Evolutionary conservation across 495 filamentous ascomycete species (phyloP).

Genomic region (Annulohypoxylon moriforme): DNA sequence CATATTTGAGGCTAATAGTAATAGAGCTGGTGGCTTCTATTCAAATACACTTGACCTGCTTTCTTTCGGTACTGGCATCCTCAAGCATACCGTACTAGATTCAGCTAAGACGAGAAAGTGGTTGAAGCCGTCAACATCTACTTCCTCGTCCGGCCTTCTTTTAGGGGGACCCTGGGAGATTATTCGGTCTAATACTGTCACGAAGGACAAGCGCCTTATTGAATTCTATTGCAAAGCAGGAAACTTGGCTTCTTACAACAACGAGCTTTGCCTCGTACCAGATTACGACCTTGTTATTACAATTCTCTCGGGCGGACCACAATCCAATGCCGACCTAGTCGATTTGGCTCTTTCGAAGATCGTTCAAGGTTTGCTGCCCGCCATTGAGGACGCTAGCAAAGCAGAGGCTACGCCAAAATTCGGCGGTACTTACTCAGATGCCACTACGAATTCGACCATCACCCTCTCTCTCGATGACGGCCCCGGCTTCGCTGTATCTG

Average conservation of each 20-base stretch:
- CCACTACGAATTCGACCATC: conserved; percentile 55
- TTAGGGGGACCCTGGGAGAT: conserved; percentile 71
- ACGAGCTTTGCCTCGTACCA: conserved; percentile 59
- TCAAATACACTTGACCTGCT: conserved; percentile 66
- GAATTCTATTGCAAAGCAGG: conserved; percentile 69
- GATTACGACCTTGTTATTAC: conserved; percentile 65
- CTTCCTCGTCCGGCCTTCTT: conserved; percentile 54
- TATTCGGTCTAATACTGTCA: conserved; percentile 48
- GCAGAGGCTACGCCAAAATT: conserved; percentile 53
- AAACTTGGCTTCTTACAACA: conserved; percentile 60
- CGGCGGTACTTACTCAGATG: conserved; percentile 54
- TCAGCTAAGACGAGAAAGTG: conserved; percentile 61
- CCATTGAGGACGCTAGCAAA: conserved; percentile 59
- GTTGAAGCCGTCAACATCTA: conserved; percentile 65
- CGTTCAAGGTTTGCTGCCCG: conserved; percentile 54
- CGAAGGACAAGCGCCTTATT: conserved; percentile 53
- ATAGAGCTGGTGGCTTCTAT: conserved; percentile 61
- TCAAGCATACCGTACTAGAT: conserved; percentile 58
- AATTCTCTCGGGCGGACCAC: conserved; percentile 56
- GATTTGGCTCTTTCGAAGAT: conserved; percentile 50
- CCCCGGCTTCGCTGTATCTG: conserved; percentile 54
- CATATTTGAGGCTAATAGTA: conserved; percentile 16
- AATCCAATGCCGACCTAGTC: conserved; percentile 37
- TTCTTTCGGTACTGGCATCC: conserved; percentile 61
- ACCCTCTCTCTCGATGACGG: conserved; percentile 56